phyloP scores from a whole-genome alignment of 2,329 filamentous ascomycete genomes.

The Cercospora citrullina region DNA sequence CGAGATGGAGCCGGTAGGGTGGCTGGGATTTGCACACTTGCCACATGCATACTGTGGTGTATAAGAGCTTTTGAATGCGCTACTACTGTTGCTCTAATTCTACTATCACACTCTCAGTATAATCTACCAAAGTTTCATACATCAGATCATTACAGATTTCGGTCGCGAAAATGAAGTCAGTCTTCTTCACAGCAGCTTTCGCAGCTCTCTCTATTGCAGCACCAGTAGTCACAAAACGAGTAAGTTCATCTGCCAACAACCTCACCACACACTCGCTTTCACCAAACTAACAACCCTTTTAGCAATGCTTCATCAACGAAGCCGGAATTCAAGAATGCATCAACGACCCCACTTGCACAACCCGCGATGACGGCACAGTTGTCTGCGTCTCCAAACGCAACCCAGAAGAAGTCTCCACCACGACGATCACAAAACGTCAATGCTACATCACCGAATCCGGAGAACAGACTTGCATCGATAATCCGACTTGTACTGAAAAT shows the following conservation, averaged over 20 bases:
- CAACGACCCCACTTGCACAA: conserved; percentile 21
- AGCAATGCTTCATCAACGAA: conserved; percentile 23
- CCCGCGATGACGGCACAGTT: conserved; percentile 13
- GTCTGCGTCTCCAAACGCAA: conserved; percentile 19
- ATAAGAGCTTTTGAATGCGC: conserved; percentile 6
- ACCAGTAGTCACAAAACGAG: conserved; percentile 16
- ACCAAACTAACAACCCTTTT: not conserved
- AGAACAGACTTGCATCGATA: conserved; percentile 17
- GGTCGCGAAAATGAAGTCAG: conserved; percentile 19
- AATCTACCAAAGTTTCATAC: not conserved
- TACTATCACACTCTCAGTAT: not conserved
- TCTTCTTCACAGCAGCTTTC: conserved; percentile 16
- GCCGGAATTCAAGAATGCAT: conserved; percentile 23
- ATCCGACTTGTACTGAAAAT: conserved; percentile 14
- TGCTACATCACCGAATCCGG: conserved; percentile 20
- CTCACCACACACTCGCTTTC: not conserved
- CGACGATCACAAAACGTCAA: conserved; percentile 16
- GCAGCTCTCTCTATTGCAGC: conserved; percentile 17
- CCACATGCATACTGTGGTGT: not conserved
- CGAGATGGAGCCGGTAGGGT: conserved; percentile 5
- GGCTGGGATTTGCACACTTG: not conserved
- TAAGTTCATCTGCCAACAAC: not conserved
- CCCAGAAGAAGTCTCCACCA: not conserved
- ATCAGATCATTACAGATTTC: not conserved
- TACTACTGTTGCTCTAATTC: not conserved